phyloP scores from a whole-genome alignment of 2,329 filamentous ascomycete species.

The Pseudocercospora cruenta region DNA sequence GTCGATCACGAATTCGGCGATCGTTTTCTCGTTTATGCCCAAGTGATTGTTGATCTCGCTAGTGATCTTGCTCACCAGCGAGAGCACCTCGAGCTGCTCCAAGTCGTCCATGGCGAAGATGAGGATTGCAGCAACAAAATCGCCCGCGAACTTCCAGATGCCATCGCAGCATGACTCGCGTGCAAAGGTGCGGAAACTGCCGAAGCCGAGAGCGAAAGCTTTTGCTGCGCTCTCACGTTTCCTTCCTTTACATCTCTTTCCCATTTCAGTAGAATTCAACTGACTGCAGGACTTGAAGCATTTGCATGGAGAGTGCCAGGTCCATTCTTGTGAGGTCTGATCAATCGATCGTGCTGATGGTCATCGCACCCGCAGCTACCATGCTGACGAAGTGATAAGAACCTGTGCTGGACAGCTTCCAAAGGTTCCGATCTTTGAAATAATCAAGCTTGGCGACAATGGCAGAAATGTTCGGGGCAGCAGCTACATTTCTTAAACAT shows the following conservation, averaged over 20 bases:
- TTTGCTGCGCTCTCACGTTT: not conserved
- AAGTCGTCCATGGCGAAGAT: constrained; percentile 76
- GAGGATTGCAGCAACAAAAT: not conserved
- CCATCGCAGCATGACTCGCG: not conserved
- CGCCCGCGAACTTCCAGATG: not conserved
- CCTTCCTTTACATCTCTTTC: not conserved
- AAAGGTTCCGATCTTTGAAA: no score
- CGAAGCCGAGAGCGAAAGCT: not conserved
- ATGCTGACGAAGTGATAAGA: no score
- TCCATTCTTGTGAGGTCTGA: no score
- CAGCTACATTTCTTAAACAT: no score
- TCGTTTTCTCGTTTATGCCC: constrained; percentile 87
- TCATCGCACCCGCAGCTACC: no score
- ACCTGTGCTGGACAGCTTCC: no score
- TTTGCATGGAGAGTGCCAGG: no score
- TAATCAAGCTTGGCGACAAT: no score
- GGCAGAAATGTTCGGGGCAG: no score
- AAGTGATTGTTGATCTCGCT: constrained; percentile 94
- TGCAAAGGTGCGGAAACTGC: not conserved
- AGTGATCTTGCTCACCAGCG: constrained; percentile 91
- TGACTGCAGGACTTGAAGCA: no score
- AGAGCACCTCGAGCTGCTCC: constrained; percentile 86
- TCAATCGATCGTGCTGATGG: no score
- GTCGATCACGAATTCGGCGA: constrained; percentile 94
- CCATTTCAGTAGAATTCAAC: not conserved